Conservation (phyloP, 441 rosid genomes). For the Erysimum cheiri region DNA sequence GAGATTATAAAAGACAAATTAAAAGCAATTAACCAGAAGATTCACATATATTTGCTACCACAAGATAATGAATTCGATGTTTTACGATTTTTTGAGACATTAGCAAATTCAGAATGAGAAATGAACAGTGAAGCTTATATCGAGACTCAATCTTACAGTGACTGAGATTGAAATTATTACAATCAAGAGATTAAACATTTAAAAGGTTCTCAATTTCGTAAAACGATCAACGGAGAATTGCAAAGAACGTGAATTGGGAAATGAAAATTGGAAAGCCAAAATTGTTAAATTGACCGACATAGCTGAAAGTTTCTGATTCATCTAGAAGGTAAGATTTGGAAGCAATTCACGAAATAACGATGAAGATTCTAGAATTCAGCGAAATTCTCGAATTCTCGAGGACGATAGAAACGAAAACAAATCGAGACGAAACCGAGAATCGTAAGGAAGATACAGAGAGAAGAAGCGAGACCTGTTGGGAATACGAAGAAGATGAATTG, state of each 20-base stretch:
- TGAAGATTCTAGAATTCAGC: background rate
- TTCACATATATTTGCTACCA: background rate
- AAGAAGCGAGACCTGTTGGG: conserved; percentile 15
- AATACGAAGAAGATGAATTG: background rate
- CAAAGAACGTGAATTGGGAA: background rate
- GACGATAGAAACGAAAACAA: background rate
- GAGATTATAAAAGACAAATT: background rate
- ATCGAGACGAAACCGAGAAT: background rate
- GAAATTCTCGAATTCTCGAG: background rate
- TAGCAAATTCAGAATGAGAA: background rate
- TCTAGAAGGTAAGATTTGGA: background rate
- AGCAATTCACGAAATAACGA: background rate
- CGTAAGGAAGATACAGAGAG: background rate
- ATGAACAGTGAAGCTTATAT: background rate
- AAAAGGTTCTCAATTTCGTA: background rate
- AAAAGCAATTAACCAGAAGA: background rate
- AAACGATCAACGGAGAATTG: background rate
- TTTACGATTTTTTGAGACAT: too few relatives aligned
- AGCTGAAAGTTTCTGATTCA: conserved; percentile 7
- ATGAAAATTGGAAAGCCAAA: background rate
- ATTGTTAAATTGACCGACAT: background rate
- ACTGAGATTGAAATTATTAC: background rate
- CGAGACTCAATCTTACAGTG: background rate
- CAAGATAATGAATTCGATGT: too few relatives aligned
- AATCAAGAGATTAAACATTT: conserved; percentile 1